These are phyloP conservation scores for Nadsonia fulvescens DNA, from an alignment of 805 yeast species.

Conservation along the genomic window DNA sequence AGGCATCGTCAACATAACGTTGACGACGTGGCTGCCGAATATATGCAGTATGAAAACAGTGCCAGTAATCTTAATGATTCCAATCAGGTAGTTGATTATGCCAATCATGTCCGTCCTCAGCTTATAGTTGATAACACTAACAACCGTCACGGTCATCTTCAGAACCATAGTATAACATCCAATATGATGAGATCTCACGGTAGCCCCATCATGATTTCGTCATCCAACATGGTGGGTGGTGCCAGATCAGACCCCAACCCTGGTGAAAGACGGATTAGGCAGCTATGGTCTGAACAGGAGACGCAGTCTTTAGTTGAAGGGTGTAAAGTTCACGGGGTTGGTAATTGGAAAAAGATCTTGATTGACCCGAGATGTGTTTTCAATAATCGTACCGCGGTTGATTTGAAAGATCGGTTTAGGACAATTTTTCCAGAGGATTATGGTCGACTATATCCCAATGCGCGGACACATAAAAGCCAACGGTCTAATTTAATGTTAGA, in stretches of 20 bases:
- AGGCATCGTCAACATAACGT: background rate
- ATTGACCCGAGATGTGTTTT: slow-evolving; percentile 23
- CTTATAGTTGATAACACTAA: no score
- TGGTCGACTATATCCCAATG: slow-evolving; percentile 26
- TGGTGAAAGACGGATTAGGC: slow-evolving; percentile 21
- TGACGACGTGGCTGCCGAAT: background rate
- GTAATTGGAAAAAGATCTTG: slow-evolving; percentile 29
- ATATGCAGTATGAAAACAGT: no score
- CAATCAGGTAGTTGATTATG: no score
- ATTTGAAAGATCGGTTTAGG: slow-evolving; percentile 27
- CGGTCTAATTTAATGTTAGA: slow-evolving; percentile 3
- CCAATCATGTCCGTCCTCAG: no score
- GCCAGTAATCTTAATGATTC: no score
- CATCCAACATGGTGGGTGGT: background rate
- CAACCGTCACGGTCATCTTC: slow-evolving; percentile 3
- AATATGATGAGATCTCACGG: background rate
- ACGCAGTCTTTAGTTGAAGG: slow-evolving; percentile 25
- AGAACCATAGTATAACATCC: background rate
- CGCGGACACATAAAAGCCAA: slow-evolving; percentile 22
- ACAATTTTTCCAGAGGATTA: slow-evolving; percentile 29
- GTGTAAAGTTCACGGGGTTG: slow-evolving; percentile 25
- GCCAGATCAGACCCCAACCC: background rate
- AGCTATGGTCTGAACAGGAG: slow-evolving; percentile 26
- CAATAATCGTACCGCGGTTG: slow-evolving; percentile 28
- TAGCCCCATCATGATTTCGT: slow-evolving; percentile 7